These are phyloP conservation scores for Wickerhamomyces sp. DNA, from an alignment of 1,139 yeast genomes.

Conservation along the genomic window DNA sequence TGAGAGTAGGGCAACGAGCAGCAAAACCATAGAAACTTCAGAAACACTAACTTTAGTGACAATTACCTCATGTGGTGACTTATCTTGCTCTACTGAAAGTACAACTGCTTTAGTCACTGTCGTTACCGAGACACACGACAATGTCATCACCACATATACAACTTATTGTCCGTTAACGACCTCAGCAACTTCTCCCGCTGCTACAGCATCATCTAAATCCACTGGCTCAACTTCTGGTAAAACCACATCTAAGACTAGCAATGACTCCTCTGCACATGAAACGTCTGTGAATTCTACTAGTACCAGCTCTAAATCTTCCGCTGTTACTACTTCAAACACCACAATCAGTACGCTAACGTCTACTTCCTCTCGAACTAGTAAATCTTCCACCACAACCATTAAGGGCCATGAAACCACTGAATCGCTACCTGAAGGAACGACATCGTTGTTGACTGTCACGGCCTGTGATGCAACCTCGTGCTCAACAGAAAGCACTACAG, in stretches of 20 bases:
- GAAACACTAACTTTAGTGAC: constrained; percentile 9
- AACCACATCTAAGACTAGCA: not conserved
- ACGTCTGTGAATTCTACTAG: not conserved
- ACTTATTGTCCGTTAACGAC: constrained; percentile 23
- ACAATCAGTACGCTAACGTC: not conserved
- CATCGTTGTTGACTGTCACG: not conserved
- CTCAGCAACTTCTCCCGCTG: not conserved
- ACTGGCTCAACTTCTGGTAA: not conserved
- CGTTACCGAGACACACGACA: constrained; percentile 25
- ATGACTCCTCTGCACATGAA: not conserved
- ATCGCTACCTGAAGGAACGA: not conserved
- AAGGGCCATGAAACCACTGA: not conserved
- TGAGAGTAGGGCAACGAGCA: no score
- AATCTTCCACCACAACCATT: not conserved
- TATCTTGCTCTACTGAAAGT: constrained; percentile 24
- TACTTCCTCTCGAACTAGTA: not conserved
- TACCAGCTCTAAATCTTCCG: not conserved
- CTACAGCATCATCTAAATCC: not conserved
- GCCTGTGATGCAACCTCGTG: not conserved
- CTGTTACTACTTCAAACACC: not conserved
- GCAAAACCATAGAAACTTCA: constrained; percentile 4
- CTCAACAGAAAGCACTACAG: not conserved
- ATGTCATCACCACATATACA: constrained; percentile 28
- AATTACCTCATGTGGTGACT: constrained; percentile 17
- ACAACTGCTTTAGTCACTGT: constrained; percentile 24